Evolutionary conservation across 768 basidiomycete genomes (phyloP).

Genomic region (Phanerodontia chrysosporium): DNA sequence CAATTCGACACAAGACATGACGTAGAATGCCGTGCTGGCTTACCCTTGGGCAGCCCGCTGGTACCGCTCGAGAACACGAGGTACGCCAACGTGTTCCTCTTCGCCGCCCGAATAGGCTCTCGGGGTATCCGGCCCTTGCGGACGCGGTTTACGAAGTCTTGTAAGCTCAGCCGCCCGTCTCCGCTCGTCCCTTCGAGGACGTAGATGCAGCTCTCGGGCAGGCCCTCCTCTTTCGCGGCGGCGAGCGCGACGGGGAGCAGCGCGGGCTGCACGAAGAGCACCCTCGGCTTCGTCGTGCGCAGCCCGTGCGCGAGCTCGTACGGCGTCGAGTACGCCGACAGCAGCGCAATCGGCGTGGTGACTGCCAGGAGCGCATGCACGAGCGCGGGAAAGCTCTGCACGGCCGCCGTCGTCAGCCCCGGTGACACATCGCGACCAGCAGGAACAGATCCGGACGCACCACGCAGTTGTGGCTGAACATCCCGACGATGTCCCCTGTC

Average conservation of each 20-base stretch:
- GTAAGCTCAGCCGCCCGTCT: conserved; percentile 42
- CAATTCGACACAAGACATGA: not conserved
- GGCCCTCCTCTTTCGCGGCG: conserved; percentile 30
- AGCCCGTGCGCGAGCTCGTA: conserved; percentile 52
- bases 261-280: conserved; percentile 48
- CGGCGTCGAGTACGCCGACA: conserved; percentile 53
- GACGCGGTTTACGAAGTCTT: conserved; percentile 39
- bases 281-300: conserved; percentile 43
- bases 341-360: conserved; percentile 48
- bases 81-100: conserved; percentile 59
- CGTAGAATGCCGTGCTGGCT: not conserved
- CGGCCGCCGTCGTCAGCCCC: too few species aligned
- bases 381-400: conserved; percentile 50
- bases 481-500: conserved; percentile 60
- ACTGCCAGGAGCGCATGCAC: conserved; percentile 44
- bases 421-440: not conserved
- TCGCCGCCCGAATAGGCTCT: conserved; percentile 41
- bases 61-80: conserved; percentile 77
- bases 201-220: conserved; percentile 41
- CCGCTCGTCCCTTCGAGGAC: conserved; percentile 41
- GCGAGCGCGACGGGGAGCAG: conserved; percentile 38
- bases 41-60: conserved; percentile 62
- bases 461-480: conserved; percentile 66
- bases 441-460: conserved; percentile 41
- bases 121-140: conserved; percentile 34